Conservation (phyloP, 257 asterid genomes). For the Fraxinus excelsior region DNA sequence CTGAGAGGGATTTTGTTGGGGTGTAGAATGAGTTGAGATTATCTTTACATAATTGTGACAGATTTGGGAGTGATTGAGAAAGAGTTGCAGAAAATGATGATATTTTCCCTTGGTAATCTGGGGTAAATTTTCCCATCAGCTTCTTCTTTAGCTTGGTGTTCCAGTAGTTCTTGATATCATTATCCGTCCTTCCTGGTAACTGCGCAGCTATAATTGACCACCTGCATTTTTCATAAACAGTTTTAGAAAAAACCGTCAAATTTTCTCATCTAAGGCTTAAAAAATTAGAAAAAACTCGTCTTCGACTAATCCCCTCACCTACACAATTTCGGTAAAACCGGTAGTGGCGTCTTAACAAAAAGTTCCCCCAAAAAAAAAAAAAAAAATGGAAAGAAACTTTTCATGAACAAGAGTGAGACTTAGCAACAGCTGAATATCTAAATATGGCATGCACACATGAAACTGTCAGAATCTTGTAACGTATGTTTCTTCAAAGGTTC, state of each 20-base stretch:
- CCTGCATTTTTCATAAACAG: background rate
- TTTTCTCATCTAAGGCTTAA: too few species aligned
- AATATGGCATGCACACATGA: background rate
- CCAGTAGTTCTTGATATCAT: conserved; percentile 22
- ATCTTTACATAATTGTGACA: conserved; percentile 35
- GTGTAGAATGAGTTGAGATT: conserved; percentile 28
- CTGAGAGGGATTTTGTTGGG: conserved; percentile 30
- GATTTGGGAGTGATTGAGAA: conserved; percentile 20
- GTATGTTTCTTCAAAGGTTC: too few species aligned
- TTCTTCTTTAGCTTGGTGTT: conserved; percentile 25
- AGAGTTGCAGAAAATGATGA: conserved; percentile 31
- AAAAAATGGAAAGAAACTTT: background rate
- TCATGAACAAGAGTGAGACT: background rate
- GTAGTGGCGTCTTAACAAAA: background rate
- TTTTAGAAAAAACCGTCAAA: too few species aligned
- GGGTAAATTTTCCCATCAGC: background rate
- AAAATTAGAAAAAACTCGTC: too few species aligned
- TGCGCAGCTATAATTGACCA: conserved; percentile 20
- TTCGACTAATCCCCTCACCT: too few species aligned
- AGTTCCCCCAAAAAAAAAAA: background rate
- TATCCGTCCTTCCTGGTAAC: conserved; percentile 18
- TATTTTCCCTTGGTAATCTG: conserved; percentile 30
- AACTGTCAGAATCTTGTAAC: background rate
- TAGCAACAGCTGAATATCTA: background rate
- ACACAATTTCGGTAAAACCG: background rate